Evolutionary conservation across 495 filamentous ascomycete genomes (phyloP).

Genomic region (Aspergillus ellipticus): DNA sequence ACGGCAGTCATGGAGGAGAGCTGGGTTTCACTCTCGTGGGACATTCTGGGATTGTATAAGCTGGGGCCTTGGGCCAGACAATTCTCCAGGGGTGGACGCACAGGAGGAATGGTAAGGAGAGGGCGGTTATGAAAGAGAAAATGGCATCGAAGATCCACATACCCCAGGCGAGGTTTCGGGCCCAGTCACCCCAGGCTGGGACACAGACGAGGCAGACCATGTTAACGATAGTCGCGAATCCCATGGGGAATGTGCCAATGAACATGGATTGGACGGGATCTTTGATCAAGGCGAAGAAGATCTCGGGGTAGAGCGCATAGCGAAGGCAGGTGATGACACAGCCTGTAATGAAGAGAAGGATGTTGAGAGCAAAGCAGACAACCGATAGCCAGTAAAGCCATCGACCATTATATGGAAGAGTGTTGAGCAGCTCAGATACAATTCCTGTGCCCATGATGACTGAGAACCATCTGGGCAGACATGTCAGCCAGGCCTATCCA

Average conservation of each 20-base stretch:
- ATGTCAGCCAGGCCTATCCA: conserved; percentile 4
- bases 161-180: conserved; percentile 41
- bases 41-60: conserved; percentile 24
- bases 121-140: conserved; percentile 45
- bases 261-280: conserved; percentile 60
- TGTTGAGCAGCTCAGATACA: conserved; percentile 56
- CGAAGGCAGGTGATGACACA: conserved; percentile 46
- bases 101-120: conserved; percentile 56
- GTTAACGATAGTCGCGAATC: conserved; percentile 58
- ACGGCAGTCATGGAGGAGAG: conserved; percentile 53
- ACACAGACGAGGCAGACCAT: conserved; percentile 55
- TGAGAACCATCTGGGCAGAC: conserved; percentile 39
- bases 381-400: conserved; percentile 55
- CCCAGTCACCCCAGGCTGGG: conserved; percentile 46
- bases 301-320: conserved; percentile 55
- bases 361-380: conserved; percentile 52
- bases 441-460: conserved; percentile 67
- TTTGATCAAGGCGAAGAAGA: conserved; percentile 53
- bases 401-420: conserved; percentile 50
- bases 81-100: conserved; percentile 20
- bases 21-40: conserved; percentile 23
- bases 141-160: conserved; percentile 59
- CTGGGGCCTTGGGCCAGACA: background rate
- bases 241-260: conserved; percentile 61
- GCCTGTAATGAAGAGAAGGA: conserved; percentile 43